Base-by-base conservation (phyloP, 1,284 basidiomycete species). In the Cutaneotrichosporon sp. region DNA sequence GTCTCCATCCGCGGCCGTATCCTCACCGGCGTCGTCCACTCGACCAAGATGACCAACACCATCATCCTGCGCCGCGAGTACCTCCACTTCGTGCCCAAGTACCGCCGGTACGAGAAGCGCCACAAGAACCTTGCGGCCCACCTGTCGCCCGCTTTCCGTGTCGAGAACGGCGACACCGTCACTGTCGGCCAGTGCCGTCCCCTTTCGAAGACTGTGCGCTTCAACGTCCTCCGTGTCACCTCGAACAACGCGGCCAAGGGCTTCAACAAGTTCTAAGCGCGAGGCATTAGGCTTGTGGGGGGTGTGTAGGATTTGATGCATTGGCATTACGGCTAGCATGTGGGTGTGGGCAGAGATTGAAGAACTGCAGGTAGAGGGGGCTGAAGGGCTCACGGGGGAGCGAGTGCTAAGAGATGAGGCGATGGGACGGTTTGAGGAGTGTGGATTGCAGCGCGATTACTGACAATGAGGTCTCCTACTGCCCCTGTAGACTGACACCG, bases 181-280 rank as follows among this genome's bases (percentile, higher is more conserved):
- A 97, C 93, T 68, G 92, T 97, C 66, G 94, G 93, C 54, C 96
- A 99, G 85, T 98, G 96, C 83, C 88, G 96, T 74, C 96, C 96
- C 68, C 80, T 99, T 72, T 98, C 94, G 64, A 99, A 99, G 82
- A 97, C 94, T 47, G 93, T 98, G 66, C 89, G 94, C 52, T 97
- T 97, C 86, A 97, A 97, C 79, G 91, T 97, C 58, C 78, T 97
- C 73, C 86, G 90, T 74, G 91, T 96, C 76, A 75, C 63, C 60
- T 88, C 86, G 84, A 92, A 78, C 84, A 90, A 90, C 82, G 87
- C 88, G 19, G 79, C 84, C 62, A 94, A 93, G 82, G 80, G 87
- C 61, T 97, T 97, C 79, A 83, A 84, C 79, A 94, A 93, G 84
- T 97, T 96, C 84, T 97, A 82, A 65, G 57, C 46, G 35, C 45